Evolutionary conservation across 1,284 basidiomycete genomes (phyloP).

Genomic region (Tylopilus orsonianus): DNA sequence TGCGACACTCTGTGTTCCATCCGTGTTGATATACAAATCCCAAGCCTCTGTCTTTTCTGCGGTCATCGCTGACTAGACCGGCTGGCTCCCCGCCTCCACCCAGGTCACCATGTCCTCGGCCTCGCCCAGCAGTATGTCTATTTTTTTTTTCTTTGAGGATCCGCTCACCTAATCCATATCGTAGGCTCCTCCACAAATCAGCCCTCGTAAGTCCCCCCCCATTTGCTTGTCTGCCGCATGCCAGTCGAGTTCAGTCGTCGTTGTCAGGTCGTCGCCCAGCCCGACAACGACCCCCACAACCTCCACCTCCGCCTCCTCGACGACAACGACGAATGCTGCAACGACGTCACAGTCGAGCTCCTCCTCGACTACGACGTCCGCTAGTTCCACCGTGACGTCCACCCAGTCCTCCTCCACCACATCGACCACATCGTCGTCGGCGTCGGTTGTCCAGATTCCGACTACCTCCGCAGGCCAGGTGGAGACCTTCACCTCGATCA

Average conservation of each 20-base stretch:
- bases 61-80: too few relatives aligned
- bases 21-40: conserved; percentile 13
- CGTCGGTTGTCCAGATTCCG: conserved; percentile 8
- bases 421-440: not conserved
- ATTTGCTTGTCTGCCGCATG: not conserved
- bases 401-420: conserved; percentile 9
- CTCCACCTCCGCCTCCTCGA: not conserved
- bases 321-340: conserved; percentile 13
- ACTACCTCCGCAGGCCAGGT: conserved; percentile 10
- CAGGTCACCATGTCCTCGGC: conserved; percentile 16
- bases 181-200: conserved; percentile 1
- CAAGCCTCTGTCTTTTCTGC: too few relatives aligned
- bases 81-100: not conserved
- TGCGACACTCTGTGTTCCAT: too few relatives aligned
- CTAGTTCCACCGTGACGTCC: not conserved
- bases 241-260: not conserved
- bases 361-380: not conserved
- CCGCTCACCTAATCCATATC: not conserved
- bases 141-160: not conserved
- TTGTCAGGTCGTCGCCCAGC: not conserved
- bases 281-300: not conserved
- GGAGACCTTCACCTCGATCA: conserved; percentile 11
- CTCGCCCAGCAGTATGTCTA: too few relatives aligned
- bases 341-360: conserved; percentile 13
- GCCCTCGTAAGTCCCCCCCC: too few relatives aligned